These are phyloP conservation scores for Mycena maculata DNA, from an alignment of 768 basidiomycete genomes.

Conservation along the genomic window DNA sequence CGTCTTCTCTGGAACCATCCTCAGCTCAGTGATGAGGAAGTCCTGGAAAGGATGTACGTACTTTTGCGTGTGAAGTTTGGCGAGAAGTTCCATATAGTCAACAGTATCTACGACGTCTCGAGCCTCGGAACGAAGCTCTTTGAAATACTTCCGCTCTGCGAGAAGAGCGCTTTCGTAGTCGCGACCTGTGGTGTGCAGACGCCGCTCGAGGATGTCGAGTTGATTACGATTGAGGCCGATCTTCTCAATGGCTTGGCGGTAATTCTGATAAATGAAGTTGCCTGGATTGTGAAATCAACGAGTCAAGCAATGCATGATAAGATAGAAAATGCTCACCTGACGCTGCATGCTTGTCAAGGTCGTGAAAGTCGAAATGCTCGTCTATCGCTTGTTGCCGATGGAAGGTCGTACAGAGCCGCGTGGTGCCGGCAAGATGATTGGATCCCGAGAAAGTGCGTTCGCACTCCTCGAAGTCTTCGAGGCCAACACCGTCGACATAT, in stretches of 20 bases:
- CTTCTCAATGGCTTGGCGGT: no score
- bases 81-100: constrained; percentile 4
- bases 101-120: not conserved
- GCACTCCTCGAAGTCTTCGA: no score
- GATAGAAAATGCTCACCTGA: no score
- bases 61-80: not conserved
- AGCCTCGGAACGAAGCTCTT: not conserved
- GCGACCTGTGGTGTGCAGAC: no score
- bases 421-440: constrained; percentile 39
- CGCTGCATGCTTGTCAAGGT: constrained; percentile 37
- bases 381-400: constrained; percentile 41
- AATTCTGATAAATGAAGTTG: no score
- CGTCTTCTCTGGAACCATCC: not conserved
- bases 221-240: no score
- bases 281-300: no score
- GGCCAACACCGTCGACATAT: no score
- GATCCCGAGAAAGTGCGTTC: constrained; percentile 40
- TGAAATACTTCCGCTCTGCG: not conserved
- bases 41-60: no score
- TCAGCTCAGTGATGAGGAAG: no score
- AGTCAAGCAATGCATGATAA: no score
- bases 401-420: constrained; percentile 36
- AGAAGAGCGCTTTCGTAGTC: not conserved
- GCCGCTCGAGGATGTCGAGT: no score
- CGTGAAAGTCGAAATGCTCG: constrained; percentile 35